Evolutionary conservation across 2,329 filamentous ascomycete species (phyloP), one percentile per base, ranked within the genome.

Genomic region (Fusarium pseudoanthophilum): DNA sequence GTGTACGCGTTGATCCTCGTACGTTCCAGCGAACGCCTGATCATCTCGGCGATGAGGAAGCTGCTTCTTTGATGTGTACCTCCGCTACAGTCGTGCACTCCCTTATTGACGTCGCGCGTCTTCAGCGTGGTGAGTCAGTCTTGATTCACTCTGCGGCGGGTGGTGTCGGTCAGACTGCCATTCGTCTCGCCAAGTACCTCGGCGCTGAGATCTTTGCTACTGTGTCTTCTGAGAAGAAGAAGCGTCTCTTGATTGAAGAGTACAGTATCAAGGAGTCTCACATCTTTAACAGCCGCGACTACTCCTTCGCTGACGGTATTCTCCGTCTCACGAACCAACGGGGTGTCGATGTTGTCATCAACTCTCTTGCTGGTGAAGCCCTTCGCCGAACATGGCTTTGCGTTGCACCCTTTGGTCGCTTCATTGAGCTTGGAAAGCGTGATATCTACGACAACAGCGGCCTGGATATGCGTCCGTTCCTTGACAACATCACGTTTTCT

Each of bases 321-420:
- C 52, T 55, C 8, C 52, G 52, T 14, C 52, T 55, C 16, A 55
- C 52, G 2, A 55, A 55, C 24, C 26, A 39, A 30, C 24, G 36
- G 30, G 83, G 83, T 6, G 79, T 84, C 6, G 79, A 84, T 28
- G 60, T 83, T 2, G 74, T 83, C 2, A 69, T 84, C 11, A 83
- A 83, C 63, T 80, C 78, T 1, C 69, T 82, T 0, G 63, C 78
- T 1, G 82, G 81, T 5, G 79, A 82, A 11, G 48, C 66, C 5
- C 65, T 84, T 84, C 28, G 80, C 82, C 5, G 61, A 67, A 10
- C 77, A 73, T 51, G 83, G 83, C 5, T 71, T 74, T 3, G 80
- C 83, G 60, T 53, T 18, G 52, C 52, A n/a, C 52, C 52, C 11
- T 55, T 55, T 2, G 52, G 52, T 20, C 52, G 52, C 8, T 55